phyloP scores from a whole-genome alignment of 352 stramenopile species.

The Phytopythium litorale region DNA sequence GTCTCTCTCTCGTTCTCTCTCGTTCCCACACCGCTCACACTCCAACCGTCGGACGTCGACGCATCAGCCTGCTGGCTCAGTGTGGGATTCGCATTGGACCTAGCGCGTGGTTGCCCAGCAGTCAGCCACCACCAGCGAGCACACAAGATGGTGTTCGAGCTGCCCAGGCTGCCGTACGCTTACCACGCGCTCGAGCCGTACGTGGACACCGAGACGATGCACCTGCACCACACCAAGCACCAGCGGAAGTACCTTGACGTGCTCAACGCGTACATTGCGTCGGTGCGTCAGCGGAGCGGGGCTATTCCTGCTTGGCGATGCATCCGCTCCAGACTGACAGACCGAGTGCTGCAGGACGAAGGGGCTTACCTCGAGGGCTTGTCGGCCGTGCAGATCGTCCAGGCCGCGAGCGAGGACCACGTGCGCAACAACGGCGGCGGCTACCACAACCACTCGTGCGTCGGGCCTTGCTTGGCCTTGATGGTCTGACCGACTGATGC shows the following conservation, averaged over 20 bases:
- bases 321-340: too few species aligned
- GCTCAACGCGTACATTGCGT: slow-evolving; percentile 85
- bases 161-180: slow-evolving; percentile 78
- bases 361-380: slow-evolving; percentile 65
- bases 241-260: slow-evolving; percentile 89
- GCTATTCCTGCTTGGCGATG: background rate
- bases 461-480: background rate
- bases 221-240: slow-evolving; percentile 92
- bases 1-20: background rate
- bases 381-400: slow-evolving; percentile 75
- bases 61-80: background rate
- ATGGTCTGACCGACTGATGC: background rate
- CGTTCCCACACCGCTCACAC: background rate
- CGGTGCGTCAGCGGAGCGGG: slow-evolving; percentile 17
- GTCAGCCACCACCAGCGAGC: background rate
- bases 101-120: background rate
- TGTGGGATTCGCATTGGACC: background rate
- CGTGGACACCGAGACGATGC: slow-evolving; percentile 87
- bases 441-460: slow-evolving; percentile 80
- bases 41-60: background rate
- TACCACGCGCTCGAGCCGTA: slow-evolving; percentile 88
- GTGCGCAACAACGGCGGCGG: slow-evolving; percentile 85
- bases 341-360: slow-evolving; percentile 37
- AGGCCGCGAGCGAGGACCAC: slow-evolving; percentile 62
- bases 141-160: slow-evolving; percentile 57